phyloP scores from a whole-genome alignment of 306 rosid genomes.

The Elaeagnus macrophylla region DNA sequence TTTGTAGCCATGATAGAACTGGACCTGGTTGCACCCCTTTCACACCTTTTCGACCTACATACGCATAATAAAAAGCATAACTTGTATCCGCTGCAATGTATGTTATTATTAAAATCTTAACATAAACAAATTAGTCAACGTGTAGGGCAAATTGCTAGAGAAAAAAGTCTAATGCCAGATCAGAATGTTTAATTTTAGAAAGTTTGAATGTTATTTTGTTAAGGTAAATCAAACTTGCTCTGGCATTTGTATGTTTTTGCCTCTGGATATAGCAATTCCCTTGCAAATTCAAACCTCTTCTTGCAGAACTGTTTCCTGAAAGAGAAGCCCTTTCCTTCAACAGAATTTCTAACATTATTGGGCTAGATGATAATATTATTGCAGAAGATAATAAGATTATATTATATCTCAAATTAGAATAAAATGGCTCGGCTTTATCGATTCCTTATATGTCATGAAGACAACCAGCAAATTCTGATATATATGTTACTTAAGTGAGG shows the following conservation, averaged over 20 bases:
- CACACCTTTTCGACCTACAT: constrained; percentile 57
- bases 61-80: constrained; percentile 14
- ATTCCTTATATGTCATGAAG: too few relatives aligned
- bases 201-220: too few relatives aligned
- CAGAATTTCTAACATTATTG: not conserved
- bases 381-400: not conserved
- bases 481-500: too few relatives aligned
- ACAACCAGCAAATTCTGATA: too few relatives aligned
- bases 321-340: not conserved
- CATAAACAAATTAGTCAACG: too few relatives aligned
- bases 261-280: too few relatives aligned
- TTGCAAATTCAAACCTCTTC: not conserved
- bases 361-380: not conserved
- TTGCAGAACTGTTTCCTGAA: not conserved
- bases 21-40: constrained; percentile 71
- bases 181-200: too few relatives aligned
- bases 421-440: not conserved
- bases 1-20: constrained; percentile 60
- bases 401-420: not conserved
- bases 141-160: too few relatives aligned
- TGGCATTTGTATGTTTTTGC: too few relatives aligned
- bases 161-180: too few relatives aligned
- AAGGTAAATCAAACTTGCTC: too few relatives aligned
- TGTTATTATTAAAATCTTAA: too few relatives aligned
- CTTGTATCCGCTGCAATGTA: not conserved